Base-by-base conservation (phyloP, 148 eudicot species). In the Nepenthes gracilis region DNA sequence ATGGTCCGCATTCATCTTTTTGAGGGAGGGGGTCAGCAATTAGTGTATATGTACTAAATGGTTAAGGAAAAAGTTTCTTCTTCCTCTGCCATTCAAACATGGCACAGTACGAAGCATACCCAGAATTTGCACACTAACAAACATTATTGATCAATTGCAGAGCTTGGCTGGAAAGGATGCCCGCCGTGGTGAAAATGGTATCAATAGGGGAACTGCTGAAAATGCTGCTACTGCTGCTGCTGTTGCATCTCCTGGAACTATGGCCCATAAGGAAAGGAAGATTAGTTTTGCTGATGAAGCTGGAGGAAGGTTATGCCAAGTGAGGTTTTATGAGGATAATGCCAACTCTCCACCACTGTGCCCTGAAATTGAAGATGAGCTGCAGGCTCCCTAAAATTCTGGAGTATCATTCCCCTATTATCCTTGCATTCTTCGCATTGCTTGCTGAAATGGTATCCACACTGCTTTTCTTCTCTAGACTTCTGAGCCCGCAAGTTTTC, bases 271-370 rank as follows among this genome's bases (percentile, higher is more conserved):
- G 70, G 80, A 68, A 67, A 74, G 77, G 66, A 85, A 77, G 73
- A 93, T 93, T 53, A 73, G 47, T 13, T 93, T 93, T 65, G 98
- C 98, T 4, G 95, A 93, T 65, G 98, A 93, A 82, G 96, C 80
- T 38, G 98, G 98, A 55, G 91, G 88, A 48, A 77, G 66, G 40
- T 81, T 93, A 34, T 92, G 98, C 47, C 78, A 88, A 48, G 81
- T 93, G 62, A 84, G 70, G 74, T 58, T 78, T 14, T 80, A 81
- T 33, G 83, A 82, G 57, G 64, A 72, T 48, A 62, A 36, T 45
- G 47, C 11, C 56, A 63, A 61, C 61, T 67, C 73, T 57, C 65
- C 33, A 32, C 33, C 33, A 32, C 64, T 23, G 23, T 23, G 65
- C 43, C 58, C 72, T 50, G 66, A 64, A 65, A 43, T 53, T 13